Base-by-base conservation (phyloP, 164 flowering plant genomes). In the Magnolia changhungtana region DNA sequence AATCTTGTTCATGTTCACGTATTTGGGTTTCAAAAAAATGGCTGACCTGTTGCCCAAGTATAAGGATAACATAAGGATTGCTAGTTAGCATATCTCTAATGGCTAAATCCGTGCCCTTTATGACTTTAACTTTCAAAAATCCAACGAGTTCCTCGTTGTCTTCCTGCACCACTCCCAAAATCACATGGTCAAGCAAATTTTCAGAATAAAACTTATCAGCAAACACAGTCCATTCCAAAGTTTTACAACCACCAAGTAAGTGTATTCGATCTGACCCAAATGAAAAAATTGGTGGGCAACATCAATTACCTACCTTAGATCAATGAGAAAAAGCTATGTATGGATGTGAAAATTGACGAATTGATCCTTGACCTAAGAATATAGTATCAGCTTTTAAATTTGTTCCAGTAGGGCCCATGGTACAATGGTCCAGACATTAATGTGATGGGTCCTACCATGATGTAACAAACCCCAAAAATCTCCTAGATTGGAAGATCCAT, bases 121-220 rank as follows among this genome's bases (percentile, higher is more conserved):
- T 71, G 72, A 96, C 92, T 86, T 89, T 96, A 66, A 96, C 84
- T 88, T 92, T 96, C 86, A 96, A 78, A 67, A 91, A 29, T 65
- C 99, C 99, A 80, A 96, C 92, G 81, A 88, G 92, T 74, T 96
- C 98, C 72, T 89, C 91, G 96, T 92, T 89, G 69, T 91, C 96
- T 81, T 86, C 95, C 96, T 92, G 91, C 71, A 45, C 65, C 61
- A 86, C 63, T 75, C 45, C 29, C 10, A 21, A 24, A 7, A 9
- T 49, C 55, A 50, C 27, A 69, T 13, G 19, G 27, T 13, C 10
- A 29, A 29, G 16, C 13, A 18, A 19, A 14, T 27, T 19, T 65
- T 65, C 11, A 20, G 13, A 7, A 23, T 66, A 63, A 16, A n/a
- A 18, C 19, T 8, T 65, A 29, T 8, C 24, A 21, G 24, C 21